Conservation (phyloP, 192 early-diverging fungal species). For the Backusella parvicylindrica region DNA sequence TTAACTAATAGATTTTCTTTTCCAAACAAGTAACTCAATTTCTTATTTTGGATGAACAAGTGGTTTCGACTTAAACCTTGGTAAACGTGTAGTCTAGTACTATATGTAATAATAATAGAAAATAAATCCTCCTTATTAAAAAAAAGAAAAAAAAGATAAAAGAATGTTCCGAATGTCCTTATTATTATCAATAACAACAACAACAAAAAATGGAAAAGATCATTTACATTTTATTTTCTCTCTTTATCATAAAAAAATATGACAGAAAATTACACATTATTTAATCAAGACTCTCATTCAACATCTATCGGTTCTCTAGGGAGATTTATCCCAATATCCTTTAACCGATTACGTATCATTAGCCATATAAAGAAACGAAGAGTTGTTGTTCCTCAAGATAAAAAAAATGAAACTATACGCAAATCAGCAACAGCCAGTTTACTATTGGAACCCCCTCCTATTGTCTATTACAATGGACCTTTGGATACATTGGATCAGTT, state of each 20-base stretch:
- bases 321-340: not conserved
- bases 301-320: not conserved
- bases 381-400: not conserved
- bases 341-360: not conserved
- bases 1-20: too few species aligned
- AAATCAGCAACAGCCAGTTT: not conserved
- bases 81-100: too few species aligned
- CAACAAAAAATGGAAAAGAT: not conserved
- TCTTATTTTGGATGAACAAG: not conserved
- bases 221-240: not conserved
- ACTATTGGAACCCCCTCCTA: not conserved
- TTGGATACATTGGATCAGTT: conserved; percentile 26
- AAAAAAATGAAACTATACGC: not conserved
- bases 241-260: not conserved
- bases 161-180: not conserved
- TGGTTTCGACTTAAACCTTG: not conserved
- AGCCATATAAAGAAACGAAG: not conserved
- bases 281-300: not conserved
- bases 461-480: conserved; percentile 27
- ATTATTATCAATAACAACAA: not conserved
- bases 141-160: not conserved
- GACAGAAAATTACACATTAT: not conserved
- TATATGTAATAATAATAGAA: not conserved
- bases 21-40: not conserved
- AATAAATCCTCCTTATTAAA: not conserved